Conservation (phyloP, 768 basidiomycete genomes). For the Albatrellus ellisii region DNA sequence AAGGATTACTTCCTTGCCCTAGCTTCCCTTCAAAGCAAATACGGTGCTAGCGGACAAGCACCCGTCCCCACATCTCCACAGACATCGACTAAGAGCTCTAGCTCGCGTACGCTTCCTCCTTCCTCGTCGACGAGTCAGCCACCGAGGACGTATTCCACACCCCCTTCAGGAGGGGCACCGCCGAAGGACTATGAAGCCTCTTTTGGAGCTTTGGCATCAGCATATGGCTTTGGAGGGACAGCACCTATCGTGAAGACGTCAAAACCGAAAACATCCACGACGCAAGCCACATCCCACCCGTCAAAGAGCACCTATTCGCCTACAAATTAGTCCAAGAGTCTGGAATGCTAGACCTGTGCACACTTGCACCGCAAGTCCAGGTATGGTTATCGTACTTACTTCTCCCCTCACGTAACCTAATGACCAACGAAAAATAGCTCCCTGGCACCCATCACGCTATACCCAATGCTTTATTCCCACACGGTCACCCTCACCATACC, state of each 20-base stretch:
- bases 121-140: not conserved
- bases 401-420: no score
- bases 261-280: not conserved
- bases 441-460: no score
- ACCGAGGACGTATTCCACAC: not conserved
- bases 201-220: slow-evolving; percentile 16
- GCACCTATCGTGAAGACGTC: slow-evolving; percentile 9
- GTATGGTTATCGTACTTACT: no score
- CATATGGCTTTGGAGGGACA: slow-evolving; percentile 16
- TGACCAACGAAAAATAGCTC: no score
- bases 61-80: not conserved
- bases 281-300: not conserved
- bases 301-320: no score
- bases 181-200: slow-evolving; percentile 19
- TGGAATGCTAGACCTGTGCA: no score
- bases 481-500: no score
- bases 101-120: not conserved
- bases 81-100: not conserved
- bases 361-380: no score
- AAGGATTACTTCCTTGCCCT: slow-evolving; percentile 5
- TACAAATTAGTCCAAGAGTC: no score
- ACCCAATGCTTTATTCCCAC: no score
- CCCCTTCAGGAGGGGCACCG: not conserved
- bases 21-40: slow-evolving; percentile 1
- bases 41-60: not conserved